Percentiles rank a stretch among this genome's conserved stretches.
phyloP scores from a whole-genome alignment of 768 basidiomycete genomes.

The Rhizopogon vinicolor region DNA sequence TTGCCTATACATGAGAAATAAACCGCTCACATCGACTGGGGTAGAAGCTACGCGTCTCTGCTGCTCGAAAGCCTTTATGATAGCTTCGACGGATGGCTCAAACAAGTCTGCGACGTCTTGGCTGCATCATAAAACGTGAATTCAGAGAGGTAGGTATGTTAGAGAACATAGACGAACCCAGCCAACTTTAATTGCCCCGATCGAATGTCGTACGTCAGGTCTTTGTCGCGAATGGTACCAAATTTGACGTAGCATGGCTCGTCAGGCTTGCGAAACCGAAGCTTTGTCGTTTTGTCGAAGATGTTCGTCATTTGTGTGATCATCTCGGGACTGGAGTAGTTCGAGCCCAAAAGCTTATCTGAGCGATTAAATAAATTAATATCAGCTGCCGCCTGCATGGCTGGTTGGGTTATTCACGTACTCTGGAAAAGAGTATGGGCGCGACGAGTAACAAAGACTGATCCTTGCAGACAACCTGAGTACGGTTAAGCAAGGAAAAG shows the following conservation, averaged over 20 bases:
- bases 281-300: conserved; percentile 34
- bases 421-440: conserved; percentile 25
- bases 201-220: conserved; percentile 28
- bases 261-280: conserved; percentile 32
- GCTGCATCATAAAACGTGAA: conserved; percentile 11
- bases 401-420: conserved; percentile 2
- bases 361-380: background rate
- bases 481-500: background rate
- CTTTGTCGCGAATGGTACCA: conserved; percentile 31
- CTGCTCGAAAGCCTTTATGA: conserved; percentile 27
- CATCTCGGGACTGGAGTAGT: conserved; percentile 22
- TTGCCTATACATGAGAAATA: background rate
- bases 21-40: conserved; percentile 23
- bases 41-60: conserved; percentile 17
- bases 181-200: conserved; percentile 32
- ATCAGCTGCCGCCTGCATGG: background rate
- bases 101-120: conserved; percentile 35
- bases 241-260: conserved; percentile 35
- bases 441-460: conserved; percentile 29
- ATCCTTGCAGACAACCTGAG: conserved; percentile 34
- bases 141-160: background rate
- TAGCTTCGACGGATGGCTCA: conserved; percentile 35
- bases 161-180: conserved; percentile 22
- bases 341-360: conserved; percentile 27
- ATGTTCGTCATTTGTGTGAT: conserved; percentile 25